Percentiles rank a stretch among this genome's conserved stretches.
Conservation (phyloP, 768 basidiomycete genomes). For the Inosperma sp. region DNA sequence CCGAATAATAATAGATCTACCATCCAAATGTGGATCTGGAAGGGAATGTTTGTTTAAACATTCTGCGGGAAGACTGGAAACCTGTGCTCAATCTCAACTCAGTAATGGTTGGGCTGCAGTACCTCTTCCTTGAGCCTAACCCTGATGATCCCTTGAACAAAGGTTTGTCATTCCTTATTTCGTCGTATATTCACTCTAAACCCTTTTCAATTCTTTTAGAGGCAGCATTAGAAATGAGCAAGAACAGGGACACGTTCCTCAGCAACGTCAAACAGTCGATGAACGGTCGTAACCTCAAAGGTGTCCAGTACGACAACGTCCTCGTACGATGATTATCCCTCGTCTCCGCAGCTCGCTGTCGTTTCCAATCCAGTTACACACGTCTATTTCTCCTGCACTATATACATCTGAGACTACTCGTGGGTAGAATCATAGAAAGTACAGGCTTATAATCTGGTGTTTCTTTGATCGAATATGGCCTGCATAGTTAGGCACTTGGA, state of each 20-base stretch:
- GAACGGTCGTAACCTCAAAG: constrained; percentile 74
- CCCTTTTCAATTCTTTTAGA: constrained; percentile 46
- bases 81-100: constrained; percentile 96
- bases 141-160: constrained; percentile 99
- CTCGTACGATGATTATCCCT: constrained; percentile 36
- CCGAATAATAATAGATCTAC: constrained; percentile 66
- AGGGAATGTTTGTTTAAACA: constrained; percentile 98
- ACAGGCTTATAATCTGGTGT: constrained; percentile 19
- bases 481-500: constrained; percentile 23
- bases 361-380: constrained; percentile 30
- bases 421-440: constrained; percentile 36
- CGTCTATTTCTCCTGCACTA: constrained; percentile 28
- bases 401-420: constrained; percentile 25
- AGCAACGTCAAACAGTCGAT: constrained; percentile 85
- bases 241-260: constrained; percentile 79
- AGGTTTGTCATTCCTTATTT: constrained; percentile 46
- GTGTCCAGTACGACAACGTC: constrained; percentile 78
- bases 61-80: constrained; percentile 99
- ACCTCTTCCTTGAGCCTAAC: constrained; percentile 97
- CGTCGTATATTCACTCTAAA: background rate
- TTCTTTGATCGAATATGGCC: constrained; percentile 13
- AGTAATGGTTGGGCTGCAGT: constrained; percentile 97
- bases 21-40: constrained; percentile 98
- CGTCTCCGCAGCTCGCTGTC: constrained; percentile 23
- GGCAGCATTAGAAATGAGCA: constrained; percentile 91